These are phyloP conservation scores for Trichoderma brevicompactum DNA, from an alignment of 2,329 filamentous ascomycete species.

Conservation along the genomic window DNA sequence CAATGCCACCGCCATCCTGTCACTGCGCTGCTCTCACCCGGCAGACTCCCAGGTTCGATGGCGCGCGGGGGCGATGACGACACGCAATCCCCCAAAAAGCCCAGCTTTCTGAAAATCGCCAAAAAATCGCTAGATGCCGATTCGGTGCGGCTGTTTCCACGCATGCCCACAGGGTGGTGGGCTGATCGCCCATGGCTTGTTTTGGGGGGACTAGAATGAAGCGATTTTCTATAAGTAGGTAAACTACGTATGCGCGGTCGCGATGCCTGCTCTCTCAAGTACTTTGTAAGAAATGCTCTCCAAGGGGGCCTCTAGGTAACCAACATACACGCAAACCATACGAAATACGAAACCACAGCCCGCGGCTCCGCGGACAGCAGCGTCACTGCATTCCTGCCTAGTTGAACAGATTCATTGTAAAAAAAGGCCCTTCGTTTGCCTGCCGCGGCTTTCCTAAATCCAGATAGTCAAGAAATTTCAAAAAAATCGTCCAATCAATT, in stretches of 20 bases:
- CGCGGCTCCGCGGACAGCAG: not conserved
- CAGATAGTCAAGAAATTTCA: not conserved
- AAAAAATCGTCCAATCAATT: not conserved
- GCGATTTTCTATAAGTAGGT: slow-evolving; percentile 6
- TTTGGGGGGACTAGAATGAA: not conserved
- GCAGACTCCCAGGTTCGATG: not conserved
- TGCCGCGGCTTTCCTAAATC: not conserved
- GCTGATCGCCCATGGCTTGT: slow-evolving; percentile 11
- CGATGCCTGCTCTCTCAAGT: not conserved
- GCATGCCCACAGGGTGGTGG: not conserved
- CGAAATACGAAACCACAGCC: not conserved
- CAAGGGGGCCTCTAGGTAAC: slow-evolving; percentile 1
- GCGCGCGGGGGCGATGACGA: slow-evolving; percentile 14
- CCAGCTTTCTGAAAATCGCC: too few relatives aligned
- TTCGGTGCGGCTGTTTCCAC: not conserved
- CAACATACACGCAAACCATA: slow-evolving; percentile 15
- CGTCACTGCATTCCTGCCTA: slow-evolving; percentile 23
- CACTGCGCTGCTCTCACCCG: slow-evolving; percentile 1
- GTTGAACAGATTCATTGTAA: not conserved
- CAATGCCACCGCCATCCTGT: slow-evolving; percentile 21
- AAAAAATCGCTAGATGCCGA: not conserved
- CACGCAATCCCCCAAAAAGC: slow-evolving; percentile 1
- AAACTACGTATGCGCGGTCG: not conserved
- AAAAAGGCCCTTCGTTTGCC: not conserved
- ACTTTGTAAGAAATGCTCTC: not conserved